Evolutionary conservation across 2,329 filamentous ascomycete genomes (phyloP), one percentile per base, ranked within the genome.

Genomic region (Cordyceps fumosorosea): DNA sequence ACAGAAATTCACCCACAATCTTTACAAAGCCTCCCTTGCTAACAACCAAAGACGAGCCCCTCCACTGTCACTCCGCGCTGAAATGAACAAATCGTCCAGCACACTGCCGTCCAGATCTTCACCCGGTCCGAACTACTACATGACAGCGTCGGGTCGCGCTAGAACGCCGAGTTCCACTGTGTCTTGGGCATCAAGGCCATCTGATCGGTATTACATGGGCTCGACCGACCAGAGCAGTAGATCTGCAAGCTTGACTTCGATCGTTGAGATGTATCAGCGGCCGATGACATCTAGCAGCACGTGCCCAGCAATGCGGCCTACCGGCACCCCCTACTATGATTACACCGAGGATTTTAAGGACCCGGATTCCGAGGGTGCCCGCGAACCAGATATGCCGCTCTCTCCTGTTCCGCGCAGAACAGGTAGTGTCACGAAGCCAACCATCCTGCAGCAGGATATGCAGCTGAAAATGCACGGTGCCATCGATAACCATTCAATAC

Each of bases 261-360:
- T 80, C 58, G 75, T 79, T 12, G 78, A 81, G 62, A 78, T 81
- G 75, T 81, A 83, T 58, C 71, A 70, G 44, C 68, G 69, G 32
- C 69, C 69, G 6, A 63, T 65, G 22, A 64, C 67, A 18, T 58
- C 67, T 59, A 72, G 69, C 48, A 70, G 67, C 22, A 66, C 66
- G 40, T 69, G 67, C 4, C 70, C 68, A 42, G 63, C 67, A 34
- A 64, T 72, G n/a, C 73, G 70, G 61, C 66, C 71, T 52, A 62
- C 66, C 42, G 67, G 74, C 63, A 73, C 78, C 50, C 74, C 78
- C 45, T 83, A 82, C 66, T 83, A 83, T 64, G 81, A 84, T 66
- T 83, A 83, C 66, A 79, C 75, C 20, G 81, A 83, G 65, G 77
- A 76, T 3, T 83, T 83, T 57, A 78, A 81, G 20, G 72, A 68